Conservation (phyloP, 352 stramenopile species). For the Thraustochytrium striatum region DNA sequence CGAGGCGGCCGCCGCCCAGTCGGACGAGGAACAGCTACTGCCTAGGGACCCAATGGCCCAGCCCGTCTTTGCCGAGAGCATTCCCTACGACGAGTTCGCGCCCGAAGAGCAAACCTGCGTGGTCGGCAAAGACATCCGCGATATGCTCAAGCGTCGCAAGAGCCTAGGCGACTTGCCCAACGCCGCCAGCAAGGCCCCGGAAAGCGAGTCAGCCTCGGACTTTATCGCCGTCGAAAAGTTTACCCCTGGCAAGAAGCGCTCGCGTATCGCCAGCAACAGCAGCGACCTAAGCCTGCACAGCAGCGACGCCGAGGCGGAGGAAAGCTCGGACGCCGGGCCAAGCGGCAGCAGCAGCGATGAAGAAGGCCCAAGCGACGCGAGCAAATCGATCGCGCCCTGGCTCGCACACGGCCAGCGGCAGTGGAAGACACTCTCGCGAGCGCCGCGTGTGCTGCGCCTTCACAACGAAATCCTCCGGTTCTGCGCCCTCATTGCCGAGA, state of each 20-base stretch:
- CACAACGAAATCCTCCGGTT: constrained; percentile 43
- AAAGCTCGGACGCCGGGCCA: neutral
- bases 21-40: neutral
- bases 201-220: neutral
- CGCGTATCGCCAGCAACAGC: too few species aligned
- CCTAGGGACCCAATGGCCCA: neutral
- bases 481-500: neutral
- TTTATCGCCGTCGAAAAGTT: constrained; percentile 20
- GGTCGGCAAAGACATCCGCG: constrained; percentile 1
- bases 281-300: neutral
- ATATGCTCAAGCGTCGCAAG: neutral
- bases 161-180: too few species aligned
- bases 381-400: neutral
- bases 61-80: constrained; percentile 1
- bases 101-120: constrained; percentile 1
- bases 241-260: neutral
- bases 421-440: too few species aligned
- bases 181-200: neutral
- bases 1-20: neutral
- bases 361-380: neutral
- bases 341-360: neutral
- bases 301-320: neutral
- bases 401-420: too few species aligned
- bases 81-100: constrained; percentile 37
- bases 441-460: constrained; percentile 1